Base-by-base conservation (phyloP, 768 basidiomycete species). In the Leccinum arenicola region DNA sequence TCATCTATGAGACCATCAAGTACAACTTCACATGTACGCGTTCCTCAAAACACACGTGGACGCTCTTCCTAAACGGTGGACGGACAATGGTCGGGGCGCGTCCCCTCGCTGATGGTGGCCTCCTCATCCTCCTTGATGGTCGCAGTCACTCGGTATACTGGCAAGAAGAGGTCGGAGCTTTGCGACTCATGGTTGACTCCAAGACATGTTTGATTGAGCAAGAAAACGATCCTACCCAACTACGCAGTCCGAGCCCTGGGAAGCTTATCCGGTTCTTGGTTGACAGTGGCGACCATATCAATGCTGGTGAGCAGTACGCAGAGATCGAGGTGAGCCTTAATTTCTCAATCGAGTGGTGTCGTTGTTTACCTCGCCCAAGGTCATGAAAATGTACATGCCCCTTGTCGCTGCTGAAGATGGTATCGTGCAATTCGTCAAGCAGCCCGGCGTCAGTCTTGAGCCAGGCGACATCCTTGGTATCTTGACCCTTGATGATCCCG, bases 371-470 rank as follows among this genome's bases (percentile, higher is more conserved):
- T 43, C 59, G 6, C 15, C 6, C 55, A 90, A 45, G 89, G 91
- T 93, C 61, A 95, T 97, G 94, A 98, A 99, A 80, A 99, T 98
- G 97, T 97, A 97, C 75, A 97, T 99, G 96, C 95, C 95, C 4
- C 84, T 99, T 56, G 86, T 93, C 56, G 94, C 95, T 6, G 84
- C 89, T 3, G 97, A 99, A 73, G 93, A 96, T 72, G 97, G 97
- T 68, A 82, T 88, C 50, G 88, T 95, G 17, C 95, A 96, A 67
- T 86, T 98, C 67, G 93, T 98, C 75, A 99, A 98, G 77, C 97
- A 99, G 73, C 93, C 97, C 57, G 97, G 97, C 67, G 93, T 95
- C 70, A 95, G 93, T 64, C 84, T 99, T 56, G 93, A 96, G 63
- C 93, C 95, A 12, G 97, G 97, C 25, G 97, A 98, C 73, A 95